Evolutionary conservation across 257 asterid genomes (phyloP).

Genomic region (Vinca minor): DNA sequence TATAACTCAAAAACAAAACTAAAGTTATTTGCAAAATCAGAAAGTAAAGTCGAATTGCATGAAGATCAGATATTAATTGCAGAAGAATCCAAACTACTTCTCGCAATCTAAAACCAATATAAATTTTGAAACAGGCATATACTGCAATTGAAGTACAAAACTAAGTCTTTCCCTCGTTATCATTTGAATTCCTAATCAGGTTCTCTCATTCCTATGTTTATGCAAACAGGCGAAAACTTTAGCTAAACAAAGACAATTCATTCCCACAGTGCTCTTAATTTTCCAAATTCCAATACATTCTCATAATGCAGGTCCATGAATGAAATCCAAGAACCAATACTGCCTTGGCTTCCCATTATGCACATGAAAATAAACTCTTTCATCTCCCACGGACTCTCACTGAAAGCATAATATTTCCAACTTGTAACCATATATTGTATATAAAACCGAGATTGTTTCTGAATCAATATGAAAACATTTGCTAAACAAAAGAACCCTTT

Average conservation of each 20-base stretch:
- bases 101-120: not conserved
- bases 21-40: not conserved
- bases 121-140: not conserved
- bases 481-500: not conserved
- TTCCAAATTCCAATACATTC: not conserved
- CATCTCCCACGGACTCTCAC: too few relatives aligned
- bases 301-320: not conserved
- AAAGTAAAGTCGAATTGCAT: not conserved
- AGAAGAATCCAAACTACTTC: not conserved
- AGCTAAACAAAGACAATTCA: not conserved
- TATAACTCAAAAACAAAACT: not conserved
- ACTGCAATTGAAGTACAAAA: not conserved
- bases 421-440: slow-evolving; percentile 10
- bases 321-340: not conserved
- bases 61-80: not conserved
- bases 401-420: not conserved
- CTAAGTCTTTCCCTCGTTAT: not conserved
- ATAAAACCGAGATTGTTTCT: too few relatives aligned
- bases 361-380: not conserved
- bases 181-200: not conserved
- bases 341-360: not conserved
- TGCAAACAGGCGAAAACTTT: not conserved
- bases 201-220: not conserved
- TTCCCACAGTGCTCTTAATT: not conserved
- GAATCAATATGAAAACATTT: not conserved